phyloP scores from a whole-genome alignment of 345 rosid species.

The Garcia nutans region DNA sequence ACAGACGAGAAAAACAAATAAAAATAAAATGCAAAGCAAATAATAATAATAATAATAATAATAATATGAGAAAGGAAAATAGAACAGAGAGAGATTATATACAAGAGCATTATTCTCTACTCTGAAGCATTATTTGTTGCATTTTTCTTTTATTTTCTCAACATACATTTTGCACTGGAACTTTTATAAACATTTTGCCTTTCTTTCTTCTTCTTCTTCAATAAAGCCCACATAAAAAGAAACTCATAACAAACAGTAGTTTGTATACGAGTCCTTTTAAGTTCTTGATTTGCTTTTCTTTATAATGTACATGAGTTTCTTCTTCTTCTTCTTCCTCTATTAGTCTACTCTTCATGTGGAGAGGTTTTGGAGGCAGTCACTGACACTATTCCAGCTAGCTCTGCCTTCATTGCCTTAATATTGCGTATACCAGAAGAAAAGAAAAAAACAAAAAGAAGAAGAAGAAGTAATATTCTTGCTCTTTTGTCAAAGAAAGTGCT shows the following conservation, averaged over 20 bases:
- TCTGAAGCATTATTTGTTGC: background rate
- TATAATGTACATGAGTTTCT: background rate
- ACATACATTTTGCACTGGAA: background rate
- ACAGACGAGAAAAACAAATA: background rate
- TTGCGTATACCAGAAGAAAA: slow-evolving; percentile 6
- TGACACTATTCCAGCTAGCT: slow-evolving; percentile 2
- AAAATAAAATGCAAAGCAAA: background rate
- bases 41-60: too few relatives aligned
- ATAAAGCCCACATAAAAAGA: background rate
- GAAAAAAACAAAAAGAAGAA: background rate
- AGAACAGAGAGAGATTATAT: slow-evolving; percentile 5
- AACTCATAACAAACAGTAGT: background rate
- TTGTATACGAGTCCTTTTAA: background rate
- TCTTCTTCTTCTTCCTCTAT: background rate
- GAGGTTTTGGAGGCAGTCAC: background rate
- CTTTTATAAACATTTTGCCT: background rate
- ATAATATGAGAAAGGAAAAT: background rate
- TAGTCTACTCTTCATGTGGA: background rate
- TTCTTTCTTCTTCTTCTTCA: background rate
- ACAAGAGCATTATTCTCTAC: background rate
- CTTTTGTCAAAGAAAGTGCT: background rate
- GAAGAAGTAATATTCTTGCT: background rate
- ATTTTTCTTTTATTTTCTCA: background rate
- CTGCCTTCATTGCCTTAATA: background rate
- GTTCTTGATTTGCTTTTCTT: background rate